phyloP scores from a whole-genome alignment of 2,329 filamentous ascomycete genomes.

The Colletotrichum camelliae region DNA sequence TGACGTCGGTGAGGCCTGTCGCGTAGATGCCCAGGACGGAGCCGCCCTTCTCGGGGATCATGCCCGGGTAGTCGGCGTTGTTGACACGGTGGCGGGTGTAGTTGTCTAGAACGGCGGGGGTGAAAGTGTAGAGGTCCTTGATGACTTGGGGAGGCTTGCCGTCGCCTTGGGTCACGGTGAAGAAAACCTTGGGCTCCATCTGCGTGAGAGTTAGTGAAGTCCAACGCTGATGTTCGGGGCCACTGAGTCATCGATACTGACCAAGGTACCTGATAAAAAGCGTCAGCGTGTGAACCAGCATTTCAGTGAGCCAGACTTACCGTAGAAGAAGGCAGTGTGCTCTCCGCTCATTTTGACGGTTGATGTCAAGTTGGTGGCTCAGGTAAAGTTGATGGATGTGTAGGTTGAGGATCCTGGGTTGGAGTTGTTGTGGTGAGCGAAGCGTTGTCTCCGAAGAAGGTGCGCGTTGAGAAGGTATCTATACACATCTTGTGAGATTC shows the following conservation, averaged over 20 bases:
- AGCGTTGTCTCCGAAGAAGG: background rate
- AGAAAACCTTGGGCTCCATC: constrained; percentile 89
- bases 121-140: constrained; percentile 64
- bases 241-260: constrained; percentile 21
- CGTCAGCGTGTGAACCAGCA: background rate
- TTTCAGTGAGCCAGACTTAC: constrained; percentile 35
- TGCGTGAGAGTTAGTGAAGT: constrained; percentile 26
- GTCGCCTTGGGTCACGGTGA: constrained; percentile 78
- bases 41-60: constrained; percentile 61
- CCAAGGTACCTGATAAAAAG: constrained; percentile 37
- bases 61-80: constrained; percentile 80
- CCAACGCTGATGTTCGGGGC: background rate
- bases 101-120: constrained; percentile 76
- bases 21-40: constrained; percentile 78
- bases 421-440: background rate
- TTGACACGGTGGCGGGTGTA: constrained; percentile 75
- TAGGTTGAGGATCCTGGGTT: background rate
- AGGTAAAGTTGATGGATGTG: background rate
- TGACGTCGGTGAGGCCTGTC: constrained; percentile 77
- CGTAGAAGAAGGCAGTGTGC: constrained; percentile 62
- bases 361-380: background rate
- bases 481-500: background rate
- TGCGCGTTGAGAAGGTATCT: background rate
- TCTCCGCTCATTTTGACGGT: constrained; percentile 43
- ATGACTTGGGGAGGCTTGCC: constrained; percentile 52